phyloP scores from a whole-genome alignment of 2,329 filamentous ascomycete genomes.

The Metarhizium humberi region DNA sequence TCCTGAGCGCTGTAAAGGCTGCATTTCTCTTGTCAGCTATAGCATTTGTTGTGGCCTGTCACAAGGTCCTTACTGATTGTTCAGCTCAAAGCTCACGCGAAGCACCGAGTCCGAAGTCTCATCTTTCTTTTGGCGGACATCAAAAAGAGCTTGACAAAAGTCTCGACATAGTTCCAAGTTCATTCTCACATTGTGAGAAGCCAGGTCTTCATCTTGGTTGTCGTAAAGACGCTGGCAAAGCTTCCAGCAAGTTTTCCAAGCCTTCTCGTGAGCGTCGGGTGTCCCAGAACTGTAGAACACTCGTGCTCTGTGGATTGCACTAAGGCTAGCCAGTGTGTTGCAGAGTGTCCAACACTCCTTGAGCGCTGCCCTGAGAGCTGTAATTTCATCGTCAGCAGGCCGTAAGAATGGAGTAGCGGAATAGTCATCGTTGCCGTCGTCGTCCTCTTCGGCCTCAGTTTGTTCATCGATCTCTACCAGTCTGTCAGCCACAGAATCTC shows the following conservation, averaged over 20 bases:
- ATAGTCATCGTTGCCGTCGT: slow-evolving; percentile 39
- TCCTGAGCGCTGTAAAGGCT: slow-evolving; percentile 86
- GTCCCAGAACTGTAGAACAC: slow-evolving; percentile 68
- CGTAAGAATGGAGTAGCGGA: slow-evolving; percentile 32
- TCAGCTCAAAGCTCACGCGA: slow-evolving; percentile 87
- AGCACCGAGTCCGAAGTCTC: slow-evolving; percentile 78
- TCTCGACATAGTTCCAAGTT: slow-evolving; percentile 83
- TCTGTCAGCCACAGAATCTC: not conserved
- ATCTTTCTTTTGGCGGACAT: slow-evolving; percentile 69
- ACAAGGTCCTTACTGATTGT: slow-evolving; percentile 60
- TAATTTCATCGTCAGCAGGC: slow-evolving; percentile 50
- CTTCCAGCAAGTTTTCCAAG: slow-evolving; percentile 92
- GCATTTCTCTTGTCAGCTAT: slow-evolving; percentile 14
- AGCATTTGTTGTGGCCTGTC: not conserved
- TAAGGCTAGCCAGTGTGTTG: slow-evolving; percentile 79
- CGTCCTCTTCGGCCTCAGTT: slow-evolving; percentile 41
- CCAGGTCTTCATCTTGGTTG: slow-evolving; percentile 61
- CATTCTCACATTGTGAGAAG: slow-evolving; percentile 56
- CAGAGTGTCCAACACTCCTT: slow-evolving; percentile 91
- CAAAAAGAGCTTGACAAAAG: slow-evolving; percentile 87
- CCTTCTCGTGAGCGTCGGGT: slow-evolving; percentile 72
- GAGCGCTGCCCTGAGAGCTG: slow-evolving; percentile 64
- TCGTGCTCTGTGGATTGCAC: slow-evolving; percentile 71
- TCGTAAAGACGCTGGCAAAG: slow-evolving; percentile 85
- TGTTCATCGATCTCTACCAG: slow-evolving; percentile 45